Conservation (phyloP, 495 filamentous ascomycete species). For the Podospora tetraspora region DNA sequence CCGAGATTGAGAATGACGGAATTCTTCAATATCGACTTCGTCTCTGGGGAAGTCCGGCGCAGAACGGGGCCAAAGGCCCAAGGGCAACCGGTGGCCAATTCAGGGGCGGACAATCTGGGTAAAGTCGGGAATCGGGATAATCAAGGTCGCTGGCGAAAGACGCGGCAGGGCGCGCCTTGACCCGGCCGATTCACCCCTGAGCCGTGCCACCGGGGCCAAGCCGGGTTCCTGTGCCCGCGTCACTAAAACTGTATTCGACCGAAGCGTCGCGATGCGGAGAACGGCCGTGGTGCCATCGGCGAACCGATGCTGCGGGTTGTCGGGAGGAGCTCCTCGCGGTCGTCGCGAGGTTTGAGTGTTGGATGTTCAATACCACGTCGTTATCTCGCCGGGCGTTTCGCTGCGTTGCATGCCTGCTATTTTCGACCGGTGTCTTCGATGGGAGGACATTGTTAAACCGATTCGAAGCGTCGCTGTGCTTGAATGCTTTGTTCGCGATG, state of each 20-base stretch:
- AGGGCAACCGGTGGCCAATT: conserved; percentile 4
- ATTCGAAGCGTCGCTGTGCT: not conserved
- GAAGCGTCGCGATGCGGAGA: not conserved
- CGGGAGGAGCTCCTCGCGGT: not conserved
- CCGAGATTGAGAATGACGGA: conserved; percentile 4
- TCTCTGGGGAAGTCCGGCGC: conserved; percentile 28
- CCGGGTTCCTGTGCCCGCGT: not conserved
- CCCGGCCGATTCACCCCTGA: not conserved
- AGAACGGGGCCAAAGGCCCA: not conserved
- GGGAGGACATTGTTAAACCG: not conserved
- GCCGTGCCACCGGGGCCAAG: not conserved
- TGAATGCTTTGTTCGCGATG: not conserved
- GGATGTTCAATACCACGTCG: not conserved
- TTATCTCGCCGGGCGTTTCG: not conserved
- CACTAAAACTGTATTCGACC: not conserved
- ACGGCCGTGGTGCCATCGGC: not conserved
- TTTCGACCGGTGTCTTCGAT: not conserved
- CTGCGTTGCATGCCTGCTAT: not conserved
- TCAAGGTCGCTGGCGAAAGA: not conserved
- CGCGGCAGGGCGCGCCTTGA: not conserved
- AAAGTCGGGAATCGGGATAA: conserved; percentile 17
- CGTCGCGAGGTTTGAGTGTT: not conserved
- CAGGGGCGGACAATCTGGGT: conserved; percentile 25
- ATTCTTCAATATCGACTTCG: not conserved
- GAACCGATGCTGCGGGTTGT: not conserved